Evolutionary conservation across 805 yeast species (phyloP).

Genomic region (Wickerhamomyces bovis): DNA sequence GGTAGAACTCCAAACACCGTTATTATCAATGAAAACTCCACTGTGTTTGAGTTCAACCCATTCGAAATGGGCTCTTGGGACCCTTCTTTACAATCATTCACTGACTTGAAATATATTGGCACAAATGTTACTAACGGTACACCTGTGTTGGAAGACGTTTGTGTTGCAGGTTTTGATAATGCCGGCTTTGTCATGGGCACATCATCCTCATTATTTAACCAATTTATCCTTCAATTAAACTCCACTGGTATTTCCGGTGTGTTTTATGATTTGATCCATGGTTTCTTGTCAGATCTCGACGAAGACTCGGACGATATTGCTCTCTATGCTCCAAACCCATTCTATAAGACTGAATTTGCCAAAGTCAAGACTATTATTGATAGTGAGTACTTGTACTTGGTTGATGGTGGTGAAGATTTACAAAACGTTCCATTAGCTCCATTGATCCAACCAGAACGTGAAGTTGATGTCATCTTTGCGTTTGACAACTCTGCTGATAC

Average conservation of each 20-base stretch:
- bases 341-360: conserved; percentile 38
- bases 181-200: conserved; percentile 81
- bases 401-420: conserved; percentile 67
- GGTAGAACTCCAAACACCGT: conserved; percentile 56
- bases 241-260: conserved; percentile 42
- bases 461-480: conserved; percentile 57
- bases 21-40: conserved; percentile 58
- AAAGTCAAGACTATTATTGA: conserved; percentile 31
- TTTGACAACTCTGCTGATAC: conserved; percentile 69
- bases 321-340: conserved; percentile 66
- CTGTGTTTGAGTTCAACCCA: conserved; percentile 58
- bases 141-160: conserved; percentile 37
- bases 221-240: conserved; percentile 52
- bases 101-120: conserved; percentile 65
- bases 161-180: conserved; percentile 71
- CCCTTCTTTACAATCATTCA: conserved; percentile 57
- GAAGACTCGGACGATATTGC: conserved; percentile 60
- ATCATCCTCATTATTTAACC: conserved; percentile 75
- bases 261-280: conserved; percentile 36
- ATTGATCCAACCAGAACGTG: conserved; percentile 50
- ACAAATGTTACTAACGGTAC: conserved; percentile 55
- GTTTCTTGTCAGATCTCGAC: conserved; percentile 40
- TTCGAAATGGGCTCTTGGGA: conserved; percentile 90
- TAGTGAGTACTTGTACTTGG: conserved; percentile 44
- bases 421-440: conserved; percentile 61